Percentiles rank a stretch among this genome's conserved stretches.
Evolutionary conservation across 1,284 basidiomycete genomes (phyloP).

Genomic region (Trichosporon ovoides): DNA sequence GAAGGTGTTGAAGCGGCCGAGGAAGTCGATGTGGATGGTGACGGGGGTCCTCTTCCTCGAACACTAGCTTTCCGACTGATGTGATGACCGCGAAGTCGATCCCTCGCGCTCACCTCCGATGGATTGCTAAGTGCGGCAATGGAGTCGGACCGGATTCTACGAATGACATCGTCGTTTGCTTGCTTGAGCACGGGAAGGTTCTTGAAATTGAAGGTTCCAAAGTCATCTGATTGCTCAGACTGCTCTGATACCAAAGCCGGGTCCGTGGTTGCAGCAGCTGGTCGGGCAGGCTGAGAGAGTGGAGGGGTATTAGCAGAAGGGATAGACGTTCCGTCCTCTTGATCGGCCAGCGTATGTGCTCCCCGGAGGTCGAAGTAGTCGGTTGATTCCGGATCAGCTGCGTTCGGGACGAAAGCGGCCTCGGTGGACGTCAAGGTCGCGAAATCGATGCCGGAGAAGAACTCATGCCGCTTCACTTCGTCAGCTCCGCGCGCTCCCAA

Average conservation of each 20-base stretch:
- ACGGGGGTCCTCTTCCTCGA: slow-evolving; percentile 47
- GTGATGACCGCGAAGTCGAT: neutral
- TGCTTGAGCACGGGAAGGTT: slow-evolving; percentile 95
- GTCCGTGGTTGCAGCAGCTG: neutral
- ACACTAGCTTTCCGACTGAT: neutral
- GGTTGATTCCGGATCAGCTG: slow-evolving; percentile 93
- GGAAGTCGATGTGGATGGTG: slow-evolving; percentile 86
- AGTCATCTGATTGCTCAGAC: slow-evolving; percentile 60
- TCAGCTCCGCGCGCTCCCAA: slow-evolving; percentile 83
- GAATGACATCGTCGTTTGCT: slow-evolving; percentile 96
- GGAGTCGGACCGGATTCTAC: slow-evolving; percentile 63
- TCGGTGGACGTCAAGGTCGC: slow-evolving; percentile 78
- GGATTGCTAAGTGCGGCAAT: slow-evolving; percentile 22
- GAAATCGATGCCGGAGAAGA: slow-evolving; percentile 90
- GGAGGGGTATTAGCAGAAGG: neutral
- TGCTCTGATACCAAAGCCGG: neutral
- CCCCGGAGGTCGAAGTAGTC: slow-evolving; percentile 98
- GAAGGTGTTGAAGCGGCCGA: slow-evolving; percentile 89
- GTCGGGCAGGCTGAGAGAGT: neutral
- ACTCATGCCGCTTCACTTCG: slow-evolving; percentile 89
- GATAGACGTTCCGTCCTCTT: neutral
- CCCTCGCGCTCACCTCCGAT: neutral
- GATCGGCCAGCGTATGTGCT: slow-evolving; percentile 20
- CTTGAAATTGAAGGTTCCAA: slow-evolving; percentile 98
- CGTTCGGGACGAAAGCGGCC: slow-evolving; percentile 92